These are phyloP conservation scores for Salix koriyanagi DNA, from an alignment of 345 rosid species.

Conservation along the genomic window DNA sequence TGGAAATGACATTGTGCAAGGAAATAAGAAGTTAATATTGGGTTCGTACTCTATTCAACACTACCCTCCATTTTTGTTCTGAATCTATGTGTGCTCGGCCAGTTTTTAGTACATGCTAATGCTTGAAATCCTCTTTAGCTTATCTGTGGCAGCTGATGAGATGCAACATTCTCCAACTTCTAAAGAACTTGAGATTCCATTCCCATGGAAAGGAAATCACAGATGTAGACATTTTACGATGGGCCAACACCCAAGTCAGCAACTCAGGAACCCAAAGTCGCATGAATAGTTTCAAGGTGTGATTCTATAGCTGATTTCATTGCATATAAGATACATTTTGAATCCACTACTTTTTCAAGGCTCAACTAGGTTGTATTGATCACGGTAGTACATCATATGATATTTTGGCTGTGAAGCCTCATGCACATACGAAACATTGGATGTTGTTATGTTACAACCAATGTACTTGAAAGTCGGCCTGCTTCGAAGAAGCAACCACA, in stretches of 20 bases:
- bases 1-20: conserved; percentile 92
- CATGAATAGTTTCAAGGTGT: conserved; percentile 84
- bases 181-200: conserved; percentile 83
- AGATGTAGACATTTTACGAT: conserved; percentile 76
- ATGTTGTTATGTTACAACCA: no score
- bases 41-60: conserved; percentile 41
- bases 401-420: no score
- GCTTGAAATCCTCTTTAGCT: conserved; percentile 42
- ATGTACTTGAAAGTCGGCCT: no score
- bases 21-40: conserved; percentile 83
- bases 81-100: not conserved
- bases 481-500: no score
- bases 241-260: conserved; percentile 87
- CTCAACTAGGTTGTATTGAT: no score
- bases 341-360: not conserved
- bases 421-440: not conserved
- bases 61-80: not conserved
- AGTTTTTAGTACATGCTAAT: not conserved
- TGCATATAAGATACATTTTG: not conserved
- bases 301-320: not conserved
- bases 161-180: conserved; percentile 87
- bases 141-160: conserved; percentile 97
- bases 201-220: conserved; percentile 81
- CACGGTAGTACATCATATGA: not conserved
- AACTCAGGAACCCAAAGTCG: conserved; percentile 61